phyloP scores from a whole-genome alignment of 306 rosid genomes.

The Vigna trinervia region DNA sequence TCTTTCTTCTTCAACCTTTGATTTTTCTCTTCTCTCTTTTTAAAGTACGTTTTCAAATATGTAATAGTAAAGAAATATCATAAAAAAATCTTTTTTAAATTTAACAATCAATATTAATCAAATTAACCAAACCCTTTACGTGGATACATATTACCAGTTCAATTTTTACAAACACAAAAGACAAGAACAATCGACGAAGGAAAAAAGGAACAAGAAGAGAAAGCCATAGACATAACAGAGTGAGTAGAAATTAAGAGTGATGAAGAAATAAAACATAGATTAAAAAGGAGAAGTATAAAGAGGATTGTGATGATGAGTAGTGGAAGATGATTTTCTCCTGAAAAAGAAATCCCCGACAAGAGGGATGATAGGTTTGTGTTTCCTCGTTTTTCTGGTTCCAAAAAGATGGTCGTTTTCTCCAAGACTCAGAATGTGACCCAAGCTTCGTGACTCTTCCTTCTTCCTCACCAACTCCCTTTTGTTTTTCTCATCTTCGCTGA shows the following conservation, averaged over 20 bases:
- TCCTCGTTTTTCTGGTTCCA: slow-evolving; percentile 42
- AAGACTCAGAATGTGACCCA: slow-evolving; percentile 66
- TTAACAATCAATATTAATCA: no score
- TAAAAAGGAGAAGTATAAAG: slow-evolving; percentile 55
- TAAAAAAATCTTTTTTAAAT: no score
- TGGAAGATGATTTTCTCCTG: slow-evolving; percentile 54
- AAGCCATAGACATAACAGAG: no score
- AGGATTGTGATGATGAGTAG: slow-evolving; percentile 47
- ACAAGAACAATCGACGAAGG: no score
- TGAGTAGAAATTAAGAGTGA: not conserved
- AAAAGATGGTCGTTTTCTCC: slow-evolving; percentile 50
- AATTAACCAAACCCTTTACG: not conserved
- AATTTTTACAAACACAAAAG: slow-evolving; percentile 11
- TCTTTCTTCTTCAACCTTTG: not conserved
- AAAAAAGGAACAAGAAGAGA: no score
- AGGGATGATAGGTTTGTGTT: slow-evolving; percentile 83
- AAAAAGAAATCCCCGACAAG: slow-evolving; percentile 66
- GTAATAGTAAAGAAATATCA: no score
- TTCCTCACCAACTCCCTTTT: slow-evolving; percentile 44
- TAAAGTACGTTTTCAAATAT: no score
- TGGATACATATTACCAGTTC: not conserved
- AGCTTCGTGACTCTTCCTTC: slow-evolving; percentile 42
- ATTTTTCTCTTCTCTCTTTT: not conserved
- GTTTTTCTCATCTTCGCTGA: slow-evolving; percentile 29
- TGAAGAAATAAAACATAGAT: not conserved